These are phyloP conservation scores for Colletotrichum truncatum DNA, from an alignment of 2,329 filamentous ascomycete species.

Conservation along the genomic window DNA sequence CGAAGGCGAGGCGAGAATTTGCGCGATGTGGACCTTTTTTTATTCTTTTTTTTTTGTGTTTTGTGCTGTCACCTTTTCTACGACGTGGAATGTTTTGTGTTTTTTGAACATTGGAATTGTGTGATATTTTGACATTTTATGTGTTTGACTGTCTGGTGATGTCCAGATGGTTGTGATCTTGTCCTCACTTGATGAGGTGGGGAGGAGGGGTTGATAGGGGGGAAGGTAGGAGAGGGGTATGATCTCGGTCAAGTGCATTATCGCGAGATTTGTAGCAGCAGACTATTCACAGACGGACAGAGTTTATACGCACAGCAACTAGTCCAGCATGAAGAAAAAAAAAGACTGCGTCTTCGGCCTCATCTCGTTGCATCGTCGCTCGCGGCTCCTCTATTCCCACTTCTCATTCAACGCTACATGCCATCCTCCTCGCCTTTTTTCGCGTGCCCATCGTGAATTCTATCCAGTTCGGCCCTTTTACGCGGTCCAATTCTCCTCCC, in stretches of 20 bases:
- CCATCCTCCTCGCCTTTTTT: too few relatives aligned
- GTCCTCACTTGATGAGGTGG: too few relatives aligned
- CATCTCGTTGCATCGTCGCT: constrained; percentile 2
- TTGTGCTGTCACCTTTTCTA: neutral
- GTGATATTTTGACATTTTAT: too few relatives aligned
- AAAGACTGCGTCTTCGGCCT: neutral
- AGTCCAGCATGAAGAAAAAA: neutral
- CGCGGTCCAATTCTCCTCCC: neutral
- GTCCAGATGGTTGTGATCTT: too few relatives aligned
- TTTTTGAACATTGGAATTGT: too few relatives aligned
- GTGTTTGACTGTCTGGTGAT: too few relatives aligned
- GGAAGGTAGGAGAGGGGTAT: too few relatives aligned
- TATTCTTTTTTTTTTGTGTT: neutral
- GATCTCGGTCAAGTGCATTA: neutral
- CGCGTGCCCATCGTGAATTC: too few relatives aligned
- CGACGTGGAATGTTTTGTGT: neutral
- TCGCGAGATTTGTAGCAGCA: neutral
- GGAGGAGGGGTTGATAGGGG: too few relatives aligned
- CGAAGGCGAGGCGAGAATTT: constrained; percentile 17
- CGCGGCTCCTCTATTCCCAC: constrained; percentile 16
- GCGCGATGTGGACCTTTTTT: neutral
- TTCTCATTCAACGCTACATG: constrained; percentile 14
- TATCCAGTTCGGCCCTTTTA: constrained; percentile 17
- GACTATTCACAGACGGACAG: neutral
- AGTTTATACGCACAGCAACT: neutral